Percentiles rank a stretch among this genome's conserved stretches.
Conservation (phyloP, 208 protist species). For the Angomonas desouzai region DNA sequence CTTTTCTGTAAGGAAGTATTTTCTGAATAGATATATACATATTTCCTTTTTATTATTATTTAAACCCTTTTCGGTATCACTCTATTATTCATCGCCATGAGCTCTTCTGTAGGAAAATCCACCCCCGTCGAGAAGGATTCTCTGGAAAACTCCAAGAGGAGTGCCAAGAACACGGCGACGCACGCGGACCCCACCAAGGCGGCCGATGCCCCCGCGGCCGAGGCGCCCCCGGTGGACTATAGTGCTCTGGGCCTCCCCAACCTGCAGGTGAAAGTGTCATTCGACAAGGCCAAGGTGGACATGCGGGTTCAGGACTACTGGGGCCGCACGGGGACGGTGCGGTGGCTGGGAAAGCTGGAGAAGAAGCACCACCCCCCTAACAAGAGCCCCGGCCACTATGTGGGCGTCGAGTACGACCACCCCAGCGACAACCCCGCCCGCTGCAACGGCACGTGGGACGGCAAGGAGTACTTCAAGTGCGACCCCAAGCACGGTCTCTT, state of each 20-base stretch:
- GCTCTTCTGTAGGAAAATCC: neutral
- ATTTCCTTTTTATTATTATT: constrained; percentile 8
- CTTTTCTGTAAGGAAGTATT: too few species aligned
- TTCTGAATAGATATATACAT: too few species aligned
- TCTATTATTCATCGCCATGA: neutral
- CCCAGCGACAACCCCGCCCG: constrained; percentile 39
- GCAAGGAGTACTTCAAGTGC: constrained; percentile 54
- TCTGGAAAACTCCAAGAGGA: neutral
- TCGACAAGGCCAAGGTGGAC: constrained; percentile 39
- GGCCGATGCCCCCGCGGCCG: neutral
- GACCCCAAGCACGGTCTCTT: constrained; percentile 37
- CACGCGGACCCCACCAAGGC: neutral
- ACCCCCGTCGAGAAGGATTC: neutral
- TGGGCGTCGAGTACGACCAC: constrained; percentile 68
- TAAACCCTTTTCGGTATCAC: too few species aligned
- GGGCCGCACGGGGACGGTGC: constrained; percentile 55
- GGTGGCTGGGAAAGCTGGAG: constrained; percentile 56
- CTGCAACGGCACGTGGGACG: constrained; percentile 51
- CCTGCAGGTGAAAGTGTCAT: constrained; percentile 11
- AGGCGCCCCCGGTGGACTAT: neutral
- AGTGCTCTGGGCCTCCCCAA: constrained; percentile 16
- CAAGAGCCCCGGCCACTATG: constrained; percentile 44
- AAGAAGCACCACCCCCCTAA: constrained; percentile 49
- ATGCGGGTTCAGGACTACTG: constrained; percentile 79
- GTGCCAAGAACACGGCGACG: neutral